phyloP scores from a whole-genome alignment of 352 stramenopile species.

The Lagenidium sp. region DNA sequence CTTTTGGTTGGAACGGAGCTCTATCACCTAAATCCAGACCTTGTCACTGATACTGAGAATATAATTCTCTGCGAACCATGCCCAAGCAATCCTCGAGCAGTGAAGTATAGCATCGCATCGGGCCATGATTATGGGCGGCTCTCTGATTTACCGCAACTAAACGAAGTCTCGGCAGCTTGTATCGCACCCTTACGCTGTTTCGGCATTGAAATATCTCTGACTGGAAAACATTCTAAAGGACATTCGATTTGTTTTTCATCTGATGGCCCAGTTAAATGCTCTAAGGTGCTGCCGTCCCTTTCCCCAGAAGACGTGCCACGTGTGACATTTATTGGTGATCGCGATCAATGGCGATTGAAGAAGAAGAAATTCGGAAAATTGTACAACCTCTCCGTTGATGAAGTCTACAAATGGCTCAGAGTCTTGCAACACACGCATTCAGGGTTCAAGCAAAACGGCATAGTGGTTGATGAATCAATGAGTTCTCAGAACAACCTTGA shows the following conservation, averaged over 20 bases:
- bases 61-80: not conserved
- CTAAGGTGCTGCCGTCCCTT: not conserved
- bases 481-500: not conserved
- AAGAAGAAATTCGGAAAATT: not conserved
- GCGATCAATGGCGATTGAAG: not conserved
- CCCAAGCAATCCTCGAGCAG: not conserved
- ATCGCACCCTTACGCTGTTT: not conserved
- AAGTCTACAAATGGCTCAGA: not conserved
- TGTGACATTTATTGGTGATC: conserved; percentile 1
- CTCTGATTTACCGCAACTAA: not conserved
- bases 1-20: not conserved
- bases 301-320: not conserved
- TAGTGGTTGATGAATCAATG: not conserved
- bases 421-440: conserved; percentile 1
- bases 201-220: not conserved
- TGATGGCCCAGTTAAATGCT: not conserved
- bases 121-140: not conserved
- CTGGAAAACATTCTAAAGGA: conserved; percentile 1
- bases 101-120: not conserved
- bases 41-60: not conserved
- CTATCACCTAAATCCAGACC: not conserved
- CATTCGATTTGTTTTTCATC: conserved; percentile 8
- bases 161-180: not conserved
- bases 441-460: not conserved
- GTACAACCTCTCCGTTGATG: not conserved